Evolutionary conservation across 257 asterid species (phyloP).

Genomic region (Ocimum tenuiflorum): DNA sequence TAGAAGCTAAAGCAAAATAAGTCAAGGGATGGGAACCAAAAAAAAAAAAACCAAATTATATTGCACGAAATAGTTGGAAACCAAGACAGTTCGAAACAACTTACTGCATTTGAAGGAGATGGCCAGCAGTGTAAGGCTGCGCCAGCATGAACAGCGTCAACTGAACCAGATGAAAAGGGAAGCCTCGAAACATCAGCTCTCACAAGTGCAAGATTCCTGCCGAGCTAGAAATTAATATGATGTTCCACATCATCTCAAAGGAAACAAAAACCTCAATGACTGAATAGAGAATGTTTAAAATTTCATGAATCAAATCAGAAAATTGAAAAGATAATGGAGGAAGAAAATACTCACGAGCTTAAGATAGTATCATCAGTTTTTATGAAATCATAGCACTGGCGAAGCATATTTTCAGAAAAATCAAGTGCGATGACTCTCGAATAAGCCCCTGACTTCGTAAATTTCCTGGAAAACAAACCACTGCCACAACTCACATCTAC

Average conservation of each 20-base stretch:
- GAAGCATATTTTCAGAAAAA: constrained; percentile 96
- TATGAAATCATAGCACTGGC: constrained; percentile 75
- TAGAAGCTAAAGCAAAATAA: neutral
- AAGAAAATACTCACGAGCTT: constrained; percentile 54
- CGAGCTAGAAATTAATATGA: neutral
- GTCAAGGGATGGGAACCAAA: neutral
- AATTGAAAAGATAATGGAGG: constrained; percentile 1
- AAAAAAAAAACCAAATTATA: neutral
- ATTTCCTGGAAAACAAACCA: constrained; percentile 88
- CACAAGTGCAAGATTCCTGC: constrained; percentile 85
- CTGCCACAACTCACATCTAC: constrained; percentile 96
- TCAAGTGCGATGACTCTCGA: constrained; percentile 80
- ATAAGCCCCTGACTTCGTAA: constrained; percentile 72
- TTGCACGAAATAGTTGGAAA: neutral
- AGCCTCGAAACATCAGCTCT: constrained; percentile 95
- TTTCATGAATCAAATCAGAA: neutral
- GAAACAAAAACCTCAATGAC: neutral
- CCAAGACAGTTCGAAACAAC: neutral
- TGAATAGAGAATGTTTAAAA: neutral
- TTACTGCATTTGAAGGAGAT: constrained; percentile 90
- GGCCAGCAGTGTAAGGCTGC: constrained; percentile 99
- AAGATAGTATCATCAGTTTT: constrained; percentile 53
- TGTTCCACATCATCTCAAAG: neutral
- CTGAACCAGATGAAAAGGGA: constrained; percentile 77
- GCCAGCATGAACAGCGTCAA: constrained; percentile 96